Evolutionary conservation across 805 yeast genomes (phyloP).

Genomic region (Wickerhamiella allomyrinae): DNA sequence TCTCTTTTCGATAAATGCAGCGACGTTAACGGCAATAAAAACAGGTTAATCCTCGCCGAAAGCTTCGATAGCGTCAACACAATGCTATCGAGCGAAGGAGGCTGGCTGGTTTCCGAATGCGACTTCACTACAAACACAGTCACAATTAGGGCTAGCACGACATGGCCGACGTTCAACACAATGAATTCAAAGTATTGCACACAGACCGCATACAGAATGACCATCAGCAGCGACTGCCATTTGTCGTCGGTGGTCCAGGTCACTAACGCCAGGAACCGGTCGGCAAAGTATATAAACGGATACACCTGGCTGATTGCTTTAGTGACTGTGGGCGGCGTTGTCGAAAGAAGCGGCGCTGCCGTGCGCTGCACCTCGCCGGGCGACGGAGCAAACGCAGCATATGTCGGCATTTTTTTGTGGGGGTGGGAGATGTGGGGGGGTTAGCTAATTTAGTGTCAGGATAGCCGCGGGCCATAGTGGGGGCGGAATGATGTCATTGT

Average conservation of each 20-base stretch:
- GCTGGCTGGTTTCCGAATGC: slow-evolving; percentile 25
- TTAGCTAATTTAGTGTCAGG: too few species aligned
- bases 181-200: slow-evolving; percentile 70
- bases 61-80: slow-evolving; percentile 63
- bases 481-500: too few species aligned
- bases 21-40: slow-evolving; percentile 66
- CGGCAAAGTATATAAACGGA: slow-evolving; percentile 66
- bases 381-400: slow-evolving; percentile 26
- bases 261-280: slow-evolving; percentile 51
- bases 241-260: slow-evolving; percentile 88
- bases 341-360: slow-evolving; percentile 68
- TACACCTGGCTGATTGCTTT: slow-evolving; percentile 70
- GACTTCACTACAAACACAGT: slow-evolving; percentile 28
- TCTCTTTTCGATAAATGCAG: slow-evolving; percentile 62
- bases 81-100: slow-evolving; percentile 79
- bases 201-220: slow-evolving; percentile 38
- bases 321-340: slow-evolving; percentile 85
- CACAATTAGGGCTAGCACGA: slow-evolving; percentile 43
- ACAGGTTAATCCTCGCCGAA: slow-evolving; percentile 59
- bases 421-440: slow-evolving; percentile 2
- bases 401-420: slow-evolving; percentile 17
- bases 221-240: slow-evolving; percentile 56
- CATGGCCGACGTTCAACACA: slow-evolving; percentile 70
- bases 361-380: slow-evolving; percentile 28
- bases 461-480: too few species aligned